Evolutionary conservation across 2,329 filamentous ascomycete species (phyloP), one percentile per base, ranked within the genome.

Genomic region (Aureobasidium sp.): DNA sequence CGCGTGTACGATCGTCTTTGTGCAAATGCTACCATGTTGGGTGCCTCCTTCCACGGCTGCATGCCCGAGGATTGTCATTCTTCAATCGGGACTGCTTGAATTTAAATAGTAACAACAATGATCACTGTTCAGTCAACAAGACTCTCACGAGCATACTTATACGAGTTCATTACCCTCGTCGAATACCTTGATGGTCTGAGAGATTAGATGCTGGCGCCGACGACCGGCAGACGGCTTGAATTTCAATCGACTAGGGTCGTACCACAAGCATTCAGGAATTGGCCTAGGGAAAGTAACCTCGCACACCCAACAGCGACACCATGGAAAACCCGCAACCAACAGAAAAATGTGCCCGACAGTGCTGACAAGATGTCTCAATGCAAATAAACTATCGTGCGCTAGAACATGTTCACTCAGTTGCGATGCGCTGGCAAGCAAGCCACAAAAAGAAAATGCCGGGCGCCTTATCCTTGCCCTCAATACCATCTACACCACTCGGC

Each of bases 371-470:
- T 20, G 29, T 22, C 37, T 57, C 27, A 36, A 57, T n/a, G n/a
- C 41, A n/a, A 36, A 45, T 56, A 57, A 39, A 57, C 53, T 36
- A 45, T 25, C 25, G 27, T 44, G 4, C 39, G 31, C 29, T 12
- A 25, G n/a, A 22, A 36, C 22, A 57, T 45, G n/a, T 17, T 57
- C 27, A 34, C 12, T 34, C 5, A 20, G n/a, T 34, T 12, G 31
- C 31, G 41, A 48, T 59, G 55, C 22, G 55, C 44, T 59, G 55
- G 55, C 55, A 59, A 42, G 25, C 55, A 59, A 59, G 55, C 55
- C 55, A 59, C 55, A 37, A 45, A 36, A 17, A 8, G 20, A 36
- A 29, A 29, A 41, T 20, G 27, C 12, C 27, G 27, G 52, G 9
- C 27, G 53, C 41, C 53, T 36, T 36, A 34, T 48, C 2, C 45